A percentile compares a stretch with the other conserved stretches of the same genome.
Conservation (phyloP, 306 rosid species). For the Cicer arietinum region DNA sequence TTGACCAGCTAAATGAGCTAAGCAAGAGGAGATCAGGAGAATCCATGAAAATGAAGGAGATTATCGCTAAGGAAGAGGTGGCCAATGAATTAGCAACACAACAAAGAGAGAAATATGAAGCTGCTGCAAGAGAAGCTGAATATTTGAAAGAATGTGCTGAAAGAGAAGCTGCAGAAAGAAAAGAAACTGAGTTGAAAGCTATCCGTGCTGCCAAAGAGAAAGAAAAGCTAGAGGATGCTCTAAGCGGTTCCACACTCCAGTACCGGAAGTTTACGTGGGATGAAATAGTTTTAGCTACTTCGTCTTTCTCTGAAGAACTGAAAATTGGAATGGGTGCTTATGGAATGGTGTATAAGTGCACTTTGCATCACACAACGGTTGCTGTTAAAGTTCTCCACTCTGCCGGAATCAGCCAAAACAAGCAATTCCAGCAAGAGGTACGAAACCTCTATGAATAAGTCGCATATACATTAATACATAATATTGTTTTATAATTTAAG, state of each 20-base stretch:
- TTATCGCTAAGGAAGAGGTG: conserved; percentile 59
- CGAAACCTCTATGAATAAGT: conserved; percentile 19
- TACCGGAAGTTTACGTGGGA: conserved; percentile 79
- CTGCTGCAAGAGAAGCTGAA: conserved; percentile 65
- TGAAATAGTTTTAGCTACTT: conserved; percentile 81
- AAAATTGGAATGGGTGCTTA: conserved; percentile 89
- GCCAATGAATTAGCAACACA: conserved; percentile 59
- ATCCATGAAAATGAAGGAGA: conserved; percentile 65
- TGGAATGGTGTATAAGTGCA: conserved; percentile 81
- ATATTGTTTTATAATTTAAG: conserved; percentile 19
- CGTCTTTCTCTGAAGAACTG: conserved; percentile 83
- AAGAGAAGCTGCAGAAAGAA: conserved; percentile 73
- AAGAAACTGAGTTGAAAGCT: conserved; percentile 73
- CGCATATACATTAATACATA: conserved; percentile 11
- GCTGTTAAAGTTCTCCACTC: conserved; percentile 93
- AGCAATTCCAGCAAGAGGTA: conserved; percentile 93
- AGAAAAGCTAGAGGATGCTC: conserved; percentile 76
- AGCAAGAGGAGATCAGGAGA: conserved; percentile 60
- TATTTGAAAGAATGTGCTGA: conserved; percentile 66
- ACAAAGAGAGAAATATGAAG: conserved; percentile 68
- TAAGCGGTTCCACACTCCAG: conserved; percentile 59
- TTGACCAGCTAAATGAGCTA: conserved; percentile 67
- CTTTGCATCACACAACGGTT: conserved; percentile 81
- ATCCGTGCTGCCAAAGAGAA: conserved; percentile 64
- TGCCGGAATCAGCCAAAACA: conserved; percentile 55